These are phyloP conservation scores for Blumeria hordei DNA, from an alignment of 2,329 filamentous ascomycete species.

Conservation along the genomic window DNA sequence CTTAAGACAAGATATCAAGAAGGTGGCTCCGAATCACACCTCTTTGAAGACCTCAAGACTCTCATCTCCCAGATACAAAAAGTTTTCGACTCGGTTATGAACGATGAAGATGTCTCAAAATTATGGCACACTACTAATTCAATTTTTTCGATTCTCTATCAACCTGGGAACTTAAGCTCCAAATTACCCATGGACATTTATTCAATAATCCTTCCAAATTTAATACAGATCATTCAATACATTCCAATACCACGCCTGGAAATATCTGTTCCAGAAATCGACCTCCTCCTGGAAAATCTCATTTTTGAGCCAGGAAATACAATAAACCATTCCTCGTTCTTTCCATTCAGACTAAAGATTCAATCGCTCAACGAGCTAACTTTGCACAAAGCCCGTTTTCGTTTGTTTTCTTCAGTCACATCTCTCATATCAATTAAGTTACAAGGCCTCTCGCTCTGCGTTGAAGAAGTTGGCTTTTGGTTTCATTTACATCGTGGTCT, in stretches of 20 bases:
- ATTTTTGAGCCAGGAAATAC: constrained; percentile 73
- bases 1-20: constrained; percentile 32
- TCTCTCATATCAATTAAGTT: constrained; percentile 57
- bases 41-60: constrained; percentile 48
- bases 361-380: constrained; percentile 73
- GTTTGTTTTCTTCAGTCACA: constrained; percentile 36
- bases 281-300: constrained; percentile 72
- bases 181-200: constrained; percentile 53
- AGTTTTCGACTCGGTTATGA: constrained; percentile 42
- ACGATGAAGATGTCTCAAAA: constrained; percentile 48
- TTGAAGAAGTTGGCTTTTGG: constrained; percentile 79
- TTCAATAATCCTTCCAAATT: constrained; percentile 56
- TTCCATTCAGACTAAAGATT: constrained; percentile 61
- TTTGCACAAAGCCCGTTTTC: constrained; percentile 51
- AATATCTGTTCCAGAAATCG: constrained; percentile 57
- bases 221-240: constrained; percentile 60
- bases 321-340: constrained; percentile 66
- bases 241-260: constrained; percentile 81
- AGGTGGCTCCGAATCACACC: constrained; percentile 38
- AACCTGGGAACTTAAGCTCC: constrained; percentile 36
- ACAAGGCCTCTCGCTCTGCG: constrained; percentile 60
- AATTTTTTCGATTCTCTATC: constrained; percentile 46
- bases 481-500: constrained; percentile 55
- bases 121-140: constrained; percentile 41
- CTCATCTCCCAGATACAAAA: constrained; percentile 43